Conservation (phyloP, 2,329 filamentous ascomycete species). For the Aulographum hederae region DNA sequence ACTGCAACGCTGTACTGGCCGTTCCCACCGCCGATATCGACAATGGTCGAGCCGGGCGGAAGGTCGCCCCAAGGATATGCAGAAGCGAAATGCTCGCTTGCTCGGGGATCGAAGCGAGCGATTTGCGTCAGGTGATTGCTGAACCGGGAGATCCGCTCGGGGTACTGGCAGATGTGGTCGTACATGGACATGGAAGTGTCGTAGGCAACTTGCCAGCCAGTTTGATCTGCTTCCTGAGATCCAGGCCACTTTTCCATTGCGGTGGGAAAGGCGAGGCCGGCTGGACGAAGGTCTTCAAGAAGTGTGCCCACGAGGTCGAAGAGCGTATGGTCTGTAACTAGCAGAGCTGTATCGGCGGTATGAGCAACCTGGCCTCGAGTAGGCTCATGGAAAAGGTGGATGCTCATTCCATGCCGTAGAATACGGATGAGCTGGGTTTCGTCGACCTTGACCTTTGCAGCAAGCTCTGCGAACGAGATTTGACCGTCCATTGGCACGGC, state of each 20-base stretch:
- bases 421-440: constrained; percentile 3
- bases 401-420: constrained; percentile 3
- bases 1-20: background rate
- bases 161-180: constrained; percentile 1
- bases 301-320: constrained; percentile 1
- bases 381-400: constrained; percentile 3
- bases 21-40: background rate
- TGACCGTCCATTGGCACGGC: background rate
- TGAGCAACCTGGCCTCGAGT: constrained; percentile 2
- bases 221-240: background rate
- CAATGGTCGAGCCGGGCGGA: constrained; percentile 1
- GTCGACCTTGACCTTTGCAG: background rate
- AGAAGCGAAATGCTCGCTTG: too few species aligned
- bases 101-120: too few species aligned
- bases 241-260: background rate
- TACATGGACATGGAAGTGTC: constrained; percentile 4
- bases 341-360: constrained; percentile 1
- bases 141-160: background rate
- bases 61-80: background rate
- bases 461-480: constrained; percentile 2
- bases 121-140: too few species aligned
- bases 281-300: background rate
- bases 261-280: constrained; percentile 1
- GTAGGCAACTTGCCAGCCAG: constrained; percentile 3
- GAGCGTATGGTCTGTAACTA: background rate